Percentiles rank a stretch among this genome's conserved stretches.
Evolutionary conservation across 768 basidiomycete species (phyloP).

Genomic region (Tubosaeta sp.): DNA sequence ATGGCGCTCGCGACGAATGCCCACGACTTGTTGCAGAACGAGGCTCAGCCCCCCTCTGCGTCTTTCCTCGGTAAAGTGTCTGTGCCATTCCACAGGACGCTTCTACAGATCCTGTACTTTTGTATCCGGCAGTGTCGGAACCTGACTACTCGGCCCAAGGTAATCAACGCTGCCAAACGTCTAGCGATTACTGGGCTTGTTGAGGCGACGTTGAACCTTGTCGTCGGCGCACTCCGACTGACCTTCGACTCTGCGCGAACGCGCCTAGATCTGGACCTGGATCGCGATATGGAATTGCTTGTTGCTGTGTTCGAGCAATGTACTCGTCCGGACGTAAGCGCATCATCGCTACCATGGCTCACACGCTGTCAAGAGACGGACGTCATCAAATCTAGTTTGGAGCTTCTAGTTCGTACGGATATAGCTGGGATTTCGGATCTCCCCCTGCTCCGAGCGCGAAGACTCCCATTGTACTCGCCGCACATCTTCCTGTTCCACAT

Average conservation of each 20-base stretch:
- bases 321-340: conserved; percentile 61
- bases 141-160: conserved; percentile 44
- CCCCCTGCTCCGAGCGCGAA: conserved; percentile 54
- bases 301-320: conserved; percentile 83
- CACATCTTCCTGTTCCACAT: conserved; percentile 85
- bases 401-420: conserved; percentile 65
- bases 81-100: conserved; percentile 70
- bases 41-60: conserved; percentile 65
- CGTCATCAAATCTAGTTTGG: conserved; percentile 69
- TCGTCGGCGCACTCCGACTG: conserved; percentile 62
- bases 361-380: conserved; percentile 76
- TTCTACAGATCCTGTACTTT: conserved; percentile 80
- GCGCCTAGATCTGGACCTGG: conserved; percentile 57
- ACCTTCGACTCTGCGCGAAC: conserved; percentile 62
- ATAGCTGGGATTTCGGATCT: conserved; percentile 68
- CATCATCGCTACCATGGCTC: conserved; percentile 74
- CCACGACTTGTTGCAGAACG: conserved; percentile 64
- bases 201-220: conserved; percentile 57
- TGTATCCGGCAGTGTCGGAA: conserved; percentile 60
- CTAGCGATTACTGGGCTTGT: conserved; percentile 55
- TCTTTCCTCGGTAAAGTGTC: conserved; percentile 66
- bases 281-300: conserved; percentile 76
- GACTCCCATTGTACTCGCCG: conserved; percentile 67
- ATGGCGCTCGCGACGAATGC: conserved; percentile 57
- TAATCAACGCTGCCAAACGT: conserved; percentile 57